A percentile compares a stretch with the other conserved stretches of the same genome.
phyloP scores from a whole-genome alignment of 1,284 basidiomycete species.

The Salmacisia buchloeana region DNA sequence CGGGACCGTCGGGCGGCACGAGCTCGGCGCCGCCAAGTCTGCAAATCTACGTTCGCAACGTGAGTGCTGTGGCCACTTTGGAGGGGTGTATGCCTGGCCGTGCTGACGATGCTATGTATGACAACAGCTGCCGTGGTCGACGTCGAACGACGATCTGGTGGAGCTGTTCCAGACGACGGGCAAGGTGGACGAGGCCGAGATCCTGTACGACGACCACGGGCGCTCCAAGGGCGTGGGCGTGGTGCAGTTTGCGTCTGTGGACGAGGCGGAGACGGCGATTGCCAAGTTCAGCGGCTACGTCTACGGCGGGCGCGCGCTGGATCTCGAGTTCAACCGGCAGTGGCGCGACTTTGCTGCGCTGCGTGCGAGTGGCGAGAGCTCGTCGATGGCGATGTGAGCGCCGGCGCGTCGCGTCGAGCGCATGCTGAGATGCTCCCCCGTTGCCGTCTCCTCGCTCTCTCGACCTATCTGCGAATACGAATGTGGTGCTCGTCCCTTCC shows the following conservation, averaged over 20 bases:
- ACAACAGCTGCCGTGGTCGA: constrained; percentile 77
- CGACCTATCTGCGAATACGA: too few relatives aligned
- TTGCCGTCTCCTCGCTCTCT: too few relatives aligned
- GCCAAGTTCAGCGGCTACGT: constrained; percentile 39
- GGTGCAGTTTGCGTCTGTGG: constrained; percentile 82
- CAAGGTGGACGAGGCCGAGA: constrained; percentile 86
- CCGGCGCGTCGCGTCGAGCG: too few relatives aligned
- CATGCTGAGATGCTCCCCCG: too few relatives aligned
- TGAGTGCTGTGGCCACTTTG: neutral
- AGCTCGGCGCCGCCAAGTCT: constrained; percentile 68
- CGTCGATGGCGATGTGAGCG: neutral
- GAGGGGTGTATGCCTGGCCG: neutral
- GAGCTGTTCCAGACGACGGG: constrained; percentile 97
- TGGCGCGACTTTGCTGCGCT: constrained; percentile 30
- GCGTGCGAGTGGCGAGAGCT: neutral
- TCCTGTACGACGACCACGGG: constrained; percentile 80
- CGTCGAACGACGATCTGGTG: constrained; percentile 95
- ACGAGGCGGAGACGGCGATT: constrained; percentile 88
- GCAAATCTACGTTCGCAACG: constrained; percentile 96
- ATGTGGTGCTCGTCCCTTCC: too few relatives aligned
- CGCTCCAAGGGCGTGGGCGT: constrained; percentile 89
- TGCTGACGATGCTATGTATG: neutral
- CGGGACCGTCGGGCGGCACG: neutral
- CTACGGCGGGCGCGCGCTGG: constrained; percentile 39
- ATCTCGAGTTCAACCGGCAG: constrained; percentile 37